Evolutionary conservation across 2,329 filamentous ascomycete genomes (phyloP).

Genomic region (Knufia petricola): DNA sequence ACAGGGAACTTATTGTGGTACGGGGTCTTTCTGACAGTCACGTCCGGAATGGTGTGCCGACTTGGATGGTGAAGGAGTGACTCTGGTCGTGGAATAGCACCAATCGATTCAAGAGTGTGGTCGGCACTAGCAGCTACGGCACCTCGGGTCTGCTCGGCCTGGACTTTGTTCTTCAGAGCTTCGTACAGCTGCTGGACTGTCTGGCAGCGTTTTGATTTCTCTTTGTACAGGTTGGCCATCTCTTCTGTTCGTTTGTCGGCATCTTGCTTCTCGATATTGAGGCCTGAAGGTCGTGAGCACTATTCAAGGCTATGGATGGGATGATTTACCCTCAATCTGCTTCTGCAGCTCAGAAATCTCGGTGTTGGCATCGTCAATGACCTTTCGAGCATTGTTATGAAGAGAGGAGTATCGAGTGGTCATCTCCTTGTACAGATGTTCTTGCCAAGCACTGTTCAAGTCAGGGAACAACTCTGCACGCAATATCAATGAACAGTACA

Average conservation of each 20-base stretch:
- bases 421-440: constrained; percentile 60
- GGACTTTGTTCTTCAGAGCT: constrained; percentile 45
- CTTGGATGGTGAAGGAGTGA: constrained; percentile 21
- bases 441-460: constrained; percentile 58
- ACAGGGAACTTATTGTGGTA: constrained; percentile 2
- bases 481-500: constrained; percentile 41
- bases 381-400: constrained; percentile 58
- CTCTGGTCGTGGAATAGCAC: constrained; percentile 16
- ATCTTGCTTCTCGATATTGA: constrained; percentile 53
- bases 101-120: constrained; percentile 34
- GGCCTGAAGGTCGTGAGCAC: constrained; percentile 31
- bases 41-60: neutral
- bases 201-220: constrained; percentile 60
- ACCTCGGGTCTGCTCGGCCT: constrained; percentile 44
- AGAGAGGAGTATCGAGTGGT: constrained; percentile 61
- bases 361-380: constrained; percentile 64
- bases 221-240: constrained; percentile 53
- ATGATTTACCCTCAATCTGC: constrained; percentile 48
- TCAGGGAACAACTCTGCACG: neutral
- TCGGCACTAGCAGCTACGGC: constrained; percentile 47
- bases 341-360: constrained; percentile 59
- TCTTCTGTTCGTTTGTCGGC: constrained; percentile 65
- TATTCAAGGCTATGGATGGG: constrained; percentile 23
- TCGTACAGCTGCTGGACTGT: constrained; percentile 57
- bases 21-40: constrained; percentile 19